Base-by-base conservation (phyloP, 176 grass and related monocot genomes). In the Echinochloa phyllopogon region DNA sequence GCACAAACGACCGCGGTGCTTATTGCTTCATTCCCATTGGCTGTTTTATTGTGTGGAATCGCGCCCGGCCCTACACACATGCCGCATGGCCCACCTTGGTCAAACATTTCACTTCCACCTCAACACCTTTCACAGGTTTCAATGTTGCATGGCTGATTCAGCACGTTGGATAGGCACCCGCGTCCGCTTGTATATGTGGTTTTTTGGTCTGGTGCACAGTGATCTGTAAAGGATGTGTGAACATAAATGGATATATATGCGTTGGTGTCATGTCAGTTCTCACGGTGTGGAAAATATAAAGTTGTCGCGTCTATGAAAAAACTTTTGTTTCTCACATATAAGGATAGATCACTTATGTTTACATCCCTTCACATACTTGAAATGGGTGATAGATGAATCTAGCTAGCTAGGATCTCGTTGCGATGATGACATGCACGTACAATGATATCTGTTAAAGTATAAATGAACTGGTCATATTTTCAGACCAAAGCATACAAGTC, bases 191-290 rank as follows among this genome's bases (percentile, higher is more conserved):
- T n/a, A n/a, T n/a, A n/a, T n/a, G n/a, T n/a, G n/a, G n/a, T n/a
- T n/a, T n/a, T n/a, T n/a, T n/a, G n/a, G n/a, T n/a, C n/a, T n/a
- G n/a, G n/a, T n/a, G n/a, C 24, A 25, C 68, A 55, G 53, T n/a
- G 8, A 21, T 39, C 6, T 11, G 51, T 1, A n/a, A 57, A 40
- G 12, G 21, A 77, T 62, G 75, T 78, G 56, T 78, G 75, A 78
- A 60, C 75, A 45, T 25, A 43, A 23, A 21, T 43, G 56, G 40
- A 62, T 61, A 78, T 62, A 62, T 61, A 78, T 62, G 75, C 29
- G 57, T 43, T 62, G n/a, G n/a, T n/a, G n/a, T 40, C 17, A 60
- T 58, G 74, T 76, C 74, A 7, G 53, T 39, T 56, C 12, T 69
- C 65, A 43, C 12, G 9, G 65, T 69, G 39, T 69, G 37, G 21